A percentile compares a stretch with the other conserved stretches of the same genome.
Conservation (phyloP, 345 rosid genomes). For the Pistacia atlantica region DNA sequence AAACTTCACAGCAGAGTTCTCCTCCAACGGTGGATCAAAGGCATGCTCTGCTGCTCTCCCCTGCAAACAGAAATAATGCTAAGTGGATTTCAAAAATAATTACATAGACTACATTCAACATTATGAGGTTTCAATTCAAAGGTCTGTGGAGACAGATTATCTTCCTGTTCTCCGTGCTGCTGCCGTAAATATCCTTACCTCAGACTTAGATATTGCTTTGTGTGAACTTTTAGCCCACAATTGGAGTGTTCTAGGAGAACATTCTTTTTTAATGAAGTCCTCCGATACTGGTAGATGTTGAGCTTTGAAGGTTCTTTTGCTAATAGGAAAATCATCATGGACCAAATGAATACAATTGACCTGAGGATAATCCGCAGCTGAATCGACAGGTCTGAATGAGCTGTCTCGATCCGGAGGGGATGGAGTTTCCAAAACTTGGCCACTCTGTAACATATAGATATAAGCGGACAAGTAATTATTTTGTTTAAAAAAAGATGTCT, state of each 20-base stretch:
- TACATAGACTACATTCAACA: not conserved
- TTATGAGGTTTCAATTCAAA: too few species aligned
- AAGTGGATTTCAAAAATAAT: not conserved
- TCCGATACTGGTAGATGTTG: not conserved
- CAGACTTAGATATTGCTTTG: conserved; percentile 9
- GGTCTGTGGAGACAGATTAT: not conserved
- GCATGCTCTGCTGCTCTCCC: not conserved
- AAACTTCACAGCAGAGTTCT: conserved; percentile 1
- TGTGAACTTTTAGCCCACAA: not conserved
- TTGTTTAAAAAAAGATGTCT: not conserved
- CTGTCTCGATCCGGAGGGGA: too few species aligned
- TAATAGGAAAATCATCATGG: conserved; percentile 7
- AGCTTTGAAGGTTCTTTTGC: conserved; percentile 15
- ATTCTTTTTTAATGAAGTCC: not conserved
- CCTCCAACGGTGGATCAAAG: not conserved
- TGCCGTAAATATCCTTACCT: conserved; percentile 9
- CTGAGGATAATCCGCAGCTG: conserved; percentile 1
- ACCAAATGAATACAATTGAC: not conserved
- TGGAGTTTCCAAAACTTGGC: too few species aligned
- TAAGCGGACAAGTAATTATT: too few species aligned
- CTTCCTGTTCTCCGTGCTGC: not conserved
- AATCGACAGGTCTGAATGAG: not conserved
- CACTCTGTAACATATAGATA: too few species aligned
- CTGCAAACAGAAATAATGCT: conserved; percentile 20
- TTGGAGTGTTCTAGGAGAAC: not conserved